Conservation (phyloP, 2,329 filamentous ascomycete species). For the Podosphaera xanthii region DNA sequence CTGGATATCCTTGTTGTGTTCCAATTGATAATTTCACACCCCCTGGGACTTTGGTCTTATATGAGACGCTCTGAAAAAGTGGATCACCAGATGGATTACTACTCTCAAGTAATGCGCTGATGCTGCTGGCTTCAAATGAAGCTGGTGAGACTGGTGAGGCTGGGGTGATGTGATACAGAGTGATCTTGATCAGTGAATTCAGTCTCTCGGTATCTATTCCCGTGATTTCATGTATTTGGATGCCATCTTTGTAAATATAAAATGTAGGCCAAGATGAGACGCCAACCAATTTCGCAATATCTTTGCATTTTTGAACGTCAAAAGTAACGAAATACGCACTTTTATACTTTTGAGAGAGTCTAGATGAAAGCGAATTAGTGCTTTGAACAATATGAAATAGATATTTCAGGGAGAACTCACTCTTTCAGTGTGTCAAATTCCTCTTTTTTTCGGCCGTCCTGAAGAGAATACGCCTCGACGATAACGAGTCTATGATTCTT, state of each 20-base stretch:
- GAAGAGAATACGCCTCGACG: not conserved
- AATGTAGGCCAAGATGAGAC: not conserved
- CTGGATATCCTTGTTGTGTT: not conserved
- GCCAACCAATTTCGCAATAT: not conserved
- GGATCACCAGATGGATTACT: not conserved
- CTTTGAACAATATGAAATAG: not conserved
- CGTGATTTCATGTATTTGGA: not conserved
- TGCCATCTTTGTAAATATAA: not conserved
- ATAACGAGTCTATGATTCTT: not conserved
- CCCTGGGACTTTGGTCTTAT: not conserved
- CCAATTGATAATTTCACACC: not conserved
- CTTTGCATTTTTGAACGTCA: not conserved
- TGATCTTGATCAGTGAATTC: not conserved
- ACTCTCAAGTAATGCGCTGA: too few relatives aligned
- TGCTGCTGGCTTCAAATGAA: too few relatives aligned
- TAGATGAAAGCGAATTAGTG: not conserved
- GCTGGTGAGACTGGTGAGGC: not conserved
- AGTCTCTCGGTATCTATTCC: not conserved
- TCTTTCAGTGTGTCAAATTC: not conserved
- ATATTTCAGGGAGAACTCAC: not conserved
- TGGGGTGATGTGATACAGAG: not conserved
- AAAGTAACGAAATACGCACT: not conserved
- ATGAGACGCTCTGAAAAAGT: not conserved
- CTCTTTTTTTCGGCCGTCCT: not conserved
- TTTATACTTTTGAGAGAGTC: not conserved